phyloP scores from a whole-genome alignment of 345 rosid species.

The Camelina hispida region DNA sequence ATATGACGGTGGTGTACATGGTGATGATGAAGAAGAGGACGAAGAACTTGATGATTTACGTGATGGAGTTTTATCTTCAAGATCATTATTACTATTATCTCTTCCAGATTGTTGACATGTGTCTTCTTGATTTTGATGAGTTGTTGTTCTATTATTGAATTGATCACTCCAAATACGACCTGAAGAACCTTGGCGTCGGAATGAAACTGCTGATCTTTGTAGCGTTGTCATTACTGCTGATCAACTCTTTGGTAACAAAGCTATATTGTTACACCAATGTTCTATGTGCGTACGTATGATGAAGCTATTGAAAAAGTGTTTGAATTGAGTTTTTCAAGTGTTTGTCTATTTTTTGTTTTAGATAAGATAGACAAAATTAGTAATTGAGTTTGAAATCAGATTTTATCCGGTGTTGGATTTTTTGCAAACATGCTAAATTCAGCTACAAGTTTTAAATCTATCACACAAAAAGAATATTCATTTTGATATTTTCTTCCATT shows the following conservation, averaged over 20 bases:
- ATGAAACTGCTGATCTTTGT: constrained; percentile 39
- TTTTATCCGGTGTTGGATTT: constrained; percentile 21
- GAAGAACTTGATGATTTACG: constrained; percentile 30
- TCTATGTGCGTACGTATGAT: not conserved
- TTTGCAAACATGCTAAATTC: constrained; percentile 1
- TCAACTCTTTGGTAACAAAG: not conserved
- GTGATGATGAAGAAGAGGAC: constrained; percentile 1
- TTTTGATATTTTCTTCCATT: not conserved
- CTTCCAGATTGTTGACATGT: not conserved
- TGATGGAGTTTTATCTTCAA: constrained; percentile 6
- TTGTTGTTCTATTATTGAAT: not conserved
- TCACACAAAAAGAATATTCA: not conserved
- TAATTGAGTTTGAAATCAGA: constrained; percentile 14
- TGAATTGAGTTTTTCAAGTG: not conserved
- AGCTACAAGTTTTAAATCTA: not conserved
- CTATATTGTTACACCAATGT: not conserved
- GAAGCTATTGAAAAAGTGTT: constrained; percentile 17
- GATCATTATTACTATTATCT: not conserved
- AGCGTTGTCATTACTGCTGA: constrained; percentile 30
- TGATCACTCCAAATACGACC: constrained; percentile 37
- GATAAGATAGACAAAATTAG: constrained; percentile 6
- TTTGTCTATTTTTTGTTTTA: not conserved
- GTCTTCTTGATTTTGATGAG: constrained; percentile 12
- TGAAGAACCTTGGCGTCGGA: constrained; percentile 41
- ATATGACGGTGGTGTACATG: not conserved